Percentiles rank a stretch among this genome's conserved stretches.
Conservation (phyloP, 176 grass and related monocot genomes). For the Avena sativa region DNA sequence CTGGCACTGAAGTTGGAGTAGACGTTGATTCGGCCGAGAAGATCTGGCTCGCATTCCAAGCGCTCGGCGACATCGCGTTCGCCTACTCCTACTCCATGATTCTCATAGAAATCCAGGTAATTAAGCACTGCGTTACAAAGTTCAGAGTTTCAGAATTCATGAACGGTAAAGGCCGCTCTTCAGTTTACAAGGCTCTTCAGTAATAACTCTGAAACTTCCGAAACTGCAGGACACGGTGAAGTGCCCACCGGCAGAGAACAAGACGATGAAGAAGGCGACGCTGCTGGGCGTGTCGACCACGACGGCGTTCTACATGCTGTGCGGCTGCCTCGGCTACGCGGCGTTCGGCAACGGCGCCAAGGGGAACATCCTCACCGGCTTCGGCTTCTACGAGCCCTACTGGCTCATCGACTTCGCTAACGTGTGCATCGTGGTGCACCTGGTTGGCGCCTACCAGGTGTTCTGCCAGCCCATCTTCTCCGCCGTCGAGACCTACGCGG, state of each 20-base stretch:
- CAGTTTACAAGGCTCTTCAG: neutral
- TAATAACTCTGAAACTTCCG: neutral
- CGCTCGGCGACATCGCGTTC: constrained; percentile 88
- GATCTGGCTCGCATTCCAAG: constrained; percentile 78
- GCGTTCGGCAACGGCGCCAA: constrained; percentile 75
- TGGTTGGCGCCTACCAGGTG: constrained; percentile 85
- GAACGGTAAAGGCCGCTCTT: neutral
- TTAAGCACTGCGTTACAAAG: neutral
- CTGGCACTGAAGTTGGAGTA: constrained; percentile 76
- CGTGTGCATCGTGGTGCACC: constrained; percentile 82
- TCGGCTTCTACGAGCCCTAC: constrained; percentile 89
- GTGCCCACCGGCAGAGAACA: constrained; percentile 82
- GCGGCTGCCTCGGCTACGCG: constrained; percentile 84
- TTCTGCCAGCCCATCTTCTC: constrained; percentile 85
- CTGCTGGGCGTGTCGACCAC: constrained; percentile 76
- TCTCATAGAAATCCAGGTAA: constrained; percentile 93
- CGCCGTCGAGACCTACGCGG: constrained; percentile 56
- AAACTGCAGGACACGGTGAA: constrained; percentile 75
- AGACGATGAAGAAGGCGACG: constrained; percentile 83
- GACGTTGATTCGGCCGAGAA: constrained; percentile 71
- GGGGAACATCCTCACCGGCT: constrained; percentile 91
- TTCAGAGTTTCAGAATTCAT: neutral
- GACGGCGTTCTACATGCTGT: constrained; percentile 81
- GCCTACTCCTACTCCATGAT: constrained; percentile 95
- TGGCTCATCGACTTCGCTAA: constrained; percentile 89